Conservation (phyloP, 805 yeast genomes). For the Candida alai region DNA sequence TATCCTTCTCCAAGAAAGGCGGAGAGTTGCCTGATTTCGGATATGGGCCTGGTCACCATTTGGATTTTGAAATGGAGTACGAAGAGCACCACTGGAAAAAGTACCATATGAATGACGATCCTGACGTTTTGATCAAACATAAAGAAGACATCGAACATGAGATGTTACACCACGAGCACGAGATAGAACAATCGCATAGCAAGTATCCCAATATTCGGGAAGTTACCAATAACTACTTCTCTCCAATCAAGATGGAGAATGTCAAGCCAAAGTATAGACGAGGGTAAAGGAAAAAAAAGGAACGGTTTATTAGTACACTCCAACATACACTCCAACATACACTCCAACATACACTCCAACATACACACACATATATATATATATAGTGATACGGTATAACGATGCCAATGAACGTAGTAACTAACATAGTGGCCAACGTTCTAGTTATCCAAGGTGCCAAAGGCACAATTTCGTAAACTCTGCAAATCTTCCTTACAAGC, state of each 20-base stretch:
- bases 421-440: no score
- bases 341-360: background rate
- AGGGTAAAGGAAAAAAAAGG: no score
- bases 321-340: conserved; percentile 1
- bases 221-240: conserved; percentile 25
- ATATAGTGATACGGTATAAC: background rate
- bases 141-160: conserved; percentile 90
- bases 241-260: conserved; percentile 28
- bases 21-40: conserved; percentile 88
- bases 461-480: conserved; percentile 64
- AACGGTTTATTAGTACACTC: background rate
- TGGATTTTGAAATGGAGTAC: conserved; percentile 89
- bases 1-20: conserved; percentile 54
- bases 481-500: conserved; percentile 53
- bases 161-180: conserved; percentile 79
- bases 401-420: no score
- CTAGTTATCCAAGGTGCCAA: conserved; percentile 28
- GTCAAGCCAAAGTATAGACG: conserved; percentile 25
- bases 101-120: conserved; percentile 72
- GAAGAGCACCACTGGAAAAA: conserved; percentile 94
- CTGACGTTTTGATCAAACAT: conserved; percentile 75
- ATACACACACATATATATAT: conserved; percentile 2
- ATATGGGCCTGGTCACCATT: conserved; percentile 90
- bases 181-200: conserved; percentile 57
- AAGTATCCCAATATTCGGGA: conserved; percentile 24